Base-by-base conservation (phyloP, 1,284 basidiomycete species). In the Anthracocystis panici-leucophaei region DNA sequence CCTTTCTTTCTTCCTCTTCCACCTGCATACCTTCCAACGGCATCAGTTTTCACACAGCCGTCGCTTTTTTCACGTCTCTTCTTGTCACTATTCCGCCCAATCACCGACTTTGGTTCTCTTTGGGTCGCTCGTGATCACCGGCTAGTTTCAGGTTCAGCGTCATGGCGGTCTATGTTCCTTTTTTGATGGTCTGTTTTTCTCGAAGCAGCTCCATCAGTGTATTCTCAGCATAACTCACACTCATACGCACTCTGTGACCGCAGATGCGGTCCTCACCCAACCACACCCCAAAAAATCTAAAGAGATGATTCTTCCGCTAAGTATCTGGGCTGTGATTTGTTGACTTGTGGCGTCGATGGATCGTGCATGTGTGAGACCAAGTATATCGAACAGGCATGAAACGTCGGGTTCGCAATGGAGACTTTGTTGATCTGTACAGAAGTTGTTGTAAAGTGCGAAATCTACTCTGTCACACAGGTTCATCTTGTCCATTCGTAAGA, bases 301-400 rank as follows among this genome's bases (percentile, higher is more conserved):
- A 71, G 68, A 71, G 68, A 71, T 71, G 68, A 65, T 70, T 50
- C 68, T 61, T 48, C 51, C 55, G 55, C 33, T 38, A 46, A 25
- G 33, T 25, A 7, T 23, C 25, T 14, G 20, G 14, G 12, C 20
- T 12, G 49, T 21, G 49, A 8, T 10, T 31, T 9, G 31, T 27
- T 27, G 18, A 14, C 8, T 14, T 16, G 25, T 46, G 25, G 18
- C 16, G 8, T 49, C 6, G 29, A 49, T n/a, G 33, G 10, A 5
- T 6, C 5, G 20, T 18, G 21, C 11, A 1, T 29, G 12, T n/a
- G n/a, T n/a, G n/a, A n/a, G n/a, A n/a, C n/a, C n/a, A n/a, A n/a
- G n/a, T n/a, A n/a, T n/a, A n/a, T n/a, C n/a, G n/a, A n/a, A n/a
- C n/a, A n/a, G n/a, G n/a, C n/a, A n/a, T n/a, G n/a, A n/a, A n/a